phyloP scores from a whole-genome alignment of 768 basidiomycete species.

The Tylopilus sp. region DNA sequence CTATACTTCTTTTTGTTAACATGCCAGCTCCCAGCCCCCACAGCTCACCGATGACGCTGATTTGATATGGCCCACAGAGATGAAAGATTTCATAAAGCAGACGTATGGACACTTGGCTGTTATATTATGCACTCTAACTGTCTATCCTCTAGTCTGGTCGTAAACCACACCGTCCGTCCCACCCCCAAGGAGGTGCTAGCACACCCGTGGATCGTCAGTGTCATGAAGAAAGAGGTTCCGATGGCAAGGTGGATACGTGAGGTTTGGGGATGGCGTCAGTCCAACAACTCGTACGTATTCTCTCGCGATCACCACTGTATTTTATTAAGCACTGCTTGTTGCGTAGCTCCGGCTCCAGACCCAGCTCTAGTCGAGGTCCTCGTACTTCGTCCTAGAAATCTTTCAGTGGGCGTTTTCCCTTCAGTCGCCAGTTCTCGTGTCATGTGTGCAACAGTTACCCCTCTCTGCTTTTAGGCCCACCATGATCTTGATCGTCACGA shows the following conservation, averaged over 20 bases:
- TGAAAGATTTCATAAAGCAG: conserved; percentile 89
- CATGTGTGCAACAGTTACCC: conserved; percentile 19
- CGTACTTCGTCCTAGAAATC: conserved; percentile 24
- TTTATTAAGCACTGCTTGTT: background rate
- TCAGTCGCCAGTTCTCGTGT: conserved; percentile 6
- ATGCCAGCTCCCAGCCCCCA: conserved; percentile 55
- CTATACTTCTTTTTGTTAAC: conserved; percentile 15
- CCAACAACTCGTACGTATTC: conserved; percentile 21
- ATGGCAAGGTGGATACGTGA: conserved; percentile 88
- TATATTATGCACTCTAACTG: background rate
- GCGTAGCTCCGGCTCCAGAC: conserved; percentile 24
- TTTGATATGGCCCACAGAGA: conserved; percentile 67
- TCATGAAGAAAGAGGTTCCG: conserved; percentile 79
- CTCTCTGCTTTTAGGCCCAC: conserved; percentile 12
- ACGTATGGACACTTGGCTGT: conserved; percentile 52
- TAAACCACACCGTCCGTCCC: conserved; percentile 66
- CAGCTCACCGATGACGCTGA: conserved; percentile 71
- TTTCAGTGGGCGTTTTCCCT: background rate
- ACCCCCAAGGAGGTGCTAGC: conserved; percentile 78
- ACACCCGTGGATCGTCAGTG: conserved; percentile 78
- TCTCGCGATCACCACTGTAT: background rate
- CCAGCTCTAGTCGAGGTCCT: conserved; percentile 29
- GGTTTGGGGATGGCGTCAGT: conserved; percentile 73
- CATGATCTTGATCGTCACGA: conserved; percentile 13
- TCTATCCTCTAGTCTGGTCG: conserved; percentile 54